Percentiles rank a stretch among this genome's conserved stretches.
These are phyloP conservation scores for Fremontodendron californicum DNA, from an alignment of 345 rosid genomes.

Conservation along the genomic window DNA sequence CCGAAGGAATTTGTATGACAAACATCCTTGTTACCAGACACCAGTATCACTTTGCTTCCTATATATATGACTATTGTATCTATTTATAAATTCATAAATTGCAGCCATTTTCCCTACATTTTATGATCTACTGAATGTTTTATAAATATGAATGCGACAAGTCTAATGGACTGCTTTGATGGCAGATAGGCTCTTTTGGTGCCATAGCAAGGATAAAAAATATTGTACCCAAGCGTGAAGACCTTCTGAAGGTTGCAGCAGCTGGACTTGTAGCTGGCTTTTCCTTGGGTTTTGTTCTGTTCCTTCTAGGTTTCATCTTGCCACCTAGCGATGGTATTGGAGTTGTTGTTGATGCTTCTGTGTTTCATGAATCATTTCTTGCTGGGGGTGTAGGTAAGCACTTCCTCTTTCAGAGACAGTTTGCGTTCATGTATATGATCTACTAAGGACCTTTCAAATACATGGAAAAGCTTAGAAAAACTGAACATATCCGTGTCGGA, in stretches of 20 bases:
- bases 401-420: neutral
- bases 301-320: conserved; percentile 72
- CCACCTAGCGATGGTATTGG: conserved; percentile 93
- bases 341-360: conserved; percentile 77
- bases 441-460: neutral
- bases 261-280: conserved; percentile 97
- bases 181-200: conserved; percentile 99
- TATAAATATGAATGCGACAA: neutral
- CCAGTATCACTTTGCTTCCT: neutral
- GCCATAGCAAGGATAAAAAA: conserved; percentile 82
- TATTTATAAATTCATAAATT: neutral
- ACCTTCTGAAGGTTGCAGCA: conserved; percentile 80
- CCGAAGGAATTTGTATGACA: neutral
- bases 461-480: too few relatives aligned
- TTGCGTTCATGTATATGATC: neutral
- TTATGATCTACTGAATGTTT: neutral
- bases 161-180: conserved; percentile 43
- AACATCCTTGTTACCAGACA: neutral
- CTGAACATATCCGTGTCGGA: neutral
- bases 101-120: neutral
- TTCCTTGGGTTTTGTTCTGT: conserved; percentile 67
- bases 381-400: conserved; percentile 81
- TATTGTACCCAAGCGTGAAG: conserved; percentile 83
- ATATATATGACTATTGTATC: neutral
- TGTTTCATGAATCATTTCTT: conserved; percentile 90